A percentile compares a stretch with the other conserved stretches of the same genome.
These are phyloP conservation scores for Saccharum officinarum DNA, from an alignment of 176 grass and related monocot species.

Conservation along the genomic window DNA sequence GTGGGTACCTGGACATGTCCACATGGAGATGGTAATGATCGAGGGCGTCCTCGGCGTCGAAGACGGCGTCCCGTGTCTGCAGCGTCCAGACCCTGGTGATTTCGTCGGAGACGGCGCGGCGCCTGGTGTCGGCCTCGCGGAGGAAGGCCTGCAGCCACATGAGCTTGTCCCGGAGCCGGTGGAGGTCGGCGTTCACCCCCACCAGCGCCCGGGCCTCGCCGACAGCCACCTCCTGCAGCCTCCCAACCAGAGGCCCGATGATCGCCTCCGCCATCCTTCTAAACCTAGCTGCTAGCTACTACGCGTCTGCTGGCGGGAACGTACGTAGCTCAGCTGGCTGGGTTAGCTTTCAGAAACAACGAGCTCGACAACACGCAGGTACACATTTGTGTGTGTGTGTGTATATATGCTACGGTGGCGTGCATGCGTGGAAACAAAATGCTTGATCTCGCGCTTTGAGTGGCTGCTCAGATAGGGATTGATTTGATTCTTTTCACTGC, in stretches of 20 bases:
- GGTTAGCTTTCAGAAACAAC: too few relatives aligned
- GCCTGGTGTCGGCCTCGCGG: constrained; percentile 34
- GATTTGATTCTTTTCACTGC: too few relatives aligned
- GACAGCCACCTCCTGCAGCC: constrained; percentile 6
- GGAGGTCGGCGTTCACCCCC: constrained; percentile 10
- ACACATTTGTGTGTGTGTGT: too few relatives aligned
- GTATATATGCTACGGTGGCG: too few relatives aligned
- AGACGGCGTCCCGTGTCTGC: constrained; percentile 36
- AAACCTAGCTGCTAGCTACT: background rate
- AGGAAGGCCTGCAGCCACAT: constrained; percentile 48
- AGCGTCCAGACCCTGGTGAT: constrained; percentile 19
- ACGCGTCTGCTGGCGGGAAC: too few relatives aligned
- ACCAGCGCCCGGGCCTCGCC: constrained; percentile 5
- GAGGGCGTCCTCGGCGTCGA: constrained; percentile 41
- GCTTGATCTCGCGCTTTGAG: too few relatives aligned
- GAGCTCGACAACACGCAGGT: too few relatives aligned
- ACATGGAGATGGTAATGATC: constrained; percentile 21
- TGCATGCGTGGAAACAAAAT: too few relatives aligned
- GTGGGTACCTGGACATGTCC: background rate
- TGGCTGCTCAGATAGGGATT: too few relatives aligned
- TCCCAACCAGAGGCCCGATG: constrained; percentile 17
- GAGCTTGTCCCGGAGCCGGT: constrained; percentile 33
- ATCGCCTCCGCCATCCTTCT: constrained; percentile 17
- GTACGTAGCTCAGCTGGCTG: too few relatives aligned
- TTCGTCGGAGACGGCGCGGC: constrained; percentile 18